Conservation (phyloP, 805 yeast genomes). For the Saccharomycopsis fodiens region DNA sequence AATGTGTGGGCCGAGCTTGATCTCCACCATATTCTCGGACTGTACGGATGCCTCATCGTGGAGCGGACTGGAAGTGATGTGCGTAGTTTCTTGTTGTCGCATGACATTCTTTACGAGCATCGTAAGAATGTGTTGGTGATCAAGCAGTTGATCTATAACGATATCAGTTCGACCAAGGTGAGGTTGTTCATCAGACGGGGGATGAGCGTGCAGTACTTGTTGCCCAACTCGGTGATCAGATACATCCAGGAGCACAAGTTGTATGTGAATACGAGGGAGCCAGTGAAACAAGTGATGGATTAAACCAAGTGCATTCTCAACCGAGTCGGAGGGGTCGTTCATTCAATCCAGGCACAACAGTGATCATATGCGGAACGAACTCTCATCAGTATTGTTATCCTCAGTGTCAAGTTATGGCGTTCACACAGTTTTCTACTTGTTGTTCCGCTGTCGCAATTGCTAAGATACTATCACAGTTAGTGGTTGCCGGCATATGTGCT, state of each 20-base stretch:
- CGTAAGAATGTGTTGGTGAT: slow-evolving; percentile 88
- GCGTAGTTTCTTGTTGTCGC: slow-evolving; percentile 81
- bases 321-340: too few relatives aligned
- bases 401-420: too few relatives aligned
- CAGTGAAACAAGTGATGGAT: slow-evolving; percentile 79
- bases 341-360: too few relatives aligned
- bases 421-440: too few relatives aligned
- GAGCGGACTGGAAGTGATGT: slow-evolving; percentile 97
- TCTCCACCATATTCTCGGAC: slow-evolving; percentile 88
- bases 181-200: slow-evolving; percentile 87
- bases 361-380: too few relatives aligned
- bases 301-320: too few relatives aligned
- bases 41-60: slow-evolving; percentile 92
- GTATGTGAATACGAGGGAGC: slow-evolving; percentile 81
- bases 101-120: slow-evolving; percentile 97
- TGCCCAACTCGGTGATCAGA: slow-evolving; percentile 91
- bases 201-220: slow-evolving; percentile 91
- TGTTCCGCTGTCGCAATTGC: too few relatives aligned
- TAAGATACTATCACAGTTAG: too few relatives aligned
- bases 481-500: too few relatives aligned
- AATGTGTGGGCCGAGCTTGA: slow-evolving; percentile 98
- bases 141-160: slow-evolving; percentile 93
- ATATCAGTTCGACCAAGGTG: slow-evolving; percentile 91
- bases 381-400: too few relatives aligned
- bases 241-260: slow-evolving; percentile 89